Evolutionary conservation across 768 basidiomycete species (phyloP), one percentile per base, ranked within the genome.

Genomic region (Lactifluus piperatus): DNA sequence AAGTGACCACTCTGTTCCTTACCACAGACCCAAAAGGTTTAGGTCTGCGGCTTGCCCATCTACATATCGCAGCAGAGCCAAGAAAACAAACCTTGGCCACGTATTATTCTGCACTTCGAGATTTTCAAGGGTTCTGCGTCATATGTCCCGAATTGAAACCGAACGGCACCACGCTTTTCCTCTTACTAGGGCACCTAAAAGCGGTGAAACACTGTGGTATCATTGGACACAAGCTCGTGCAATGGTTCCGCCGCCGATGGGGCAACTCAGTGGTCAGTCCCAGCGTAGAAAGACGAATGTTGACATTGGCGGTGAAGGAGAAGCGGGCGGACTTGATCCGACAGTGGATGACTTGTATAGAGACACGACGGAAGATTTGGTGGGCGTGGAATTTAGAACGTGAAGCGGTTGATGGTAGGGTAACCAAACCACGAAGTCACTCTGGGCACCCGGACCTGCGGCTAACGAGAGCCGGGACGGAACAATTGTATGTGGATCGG

Each of bases 261-360:
- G 86, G 87, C 3, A 55, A 70, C 20, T 69, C 68, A 26, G 72
- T 85, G 5, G 79, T 79, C 64, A 81, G 86, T 71, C 73, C 76
- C 52, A 72, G 75, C 22, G 85, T 89, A 22, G 77, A 79, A 66
- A 78, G 82, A 57, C 80, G 84, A 43, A 69, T 89, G 53, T 77
- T 77, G 5, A 71, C 69, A 43, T 73, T 86, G 48, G 86, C 85
- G 30, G 66, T 85, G 55, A 86, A 84, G 68, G 81, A 89, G 72
- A 80, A 84, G 16, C 78, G 83, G 46, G 69, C 74, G 61, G 81
- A 82, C 65, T 78, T 86, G 57, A 71, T 68, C 39, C 62, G 53
- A 44, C 26, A 34, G 29, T 50, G 46, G 41, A n/a, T 57, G 54
- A 54, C 51, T 53, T 53, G 58, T 22, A 29, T 50, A 29, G 5